Evolutionary conservation across 768 basidiomycete genomes (phyloP).

Genomic region (Thelephora ganbajun): DNA sequence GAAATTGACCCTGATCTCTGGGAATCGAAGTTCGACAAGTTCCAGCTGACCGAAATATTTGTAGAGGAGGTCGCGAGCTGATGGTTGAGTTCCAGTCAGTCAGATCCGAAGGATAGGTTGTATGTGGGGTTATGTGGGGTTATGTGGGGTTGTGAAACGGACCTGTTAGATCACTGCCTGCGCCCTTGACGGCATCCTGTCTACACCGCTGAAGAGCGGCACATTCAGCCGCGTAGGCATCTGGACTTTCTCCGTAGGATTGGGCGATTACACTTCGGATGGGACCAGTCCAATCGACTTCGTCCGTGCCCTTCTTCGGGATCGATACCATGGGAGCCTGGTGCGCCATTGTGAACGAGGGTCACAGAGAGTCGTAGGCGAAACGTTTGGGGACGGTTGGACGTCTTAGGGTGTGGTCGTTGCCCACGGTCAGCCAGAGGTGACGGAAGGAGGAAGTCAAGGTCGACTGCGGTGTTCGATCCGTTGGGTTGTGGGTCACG

Average conservation of each 20-base stretch:
- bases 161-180: slow-evolving; percentile 95
- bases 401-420: too few relatives aligned
- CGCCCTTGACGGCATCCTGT: slow-evolving; percentile 92
- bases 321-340: slow-evolving; percentile 86
- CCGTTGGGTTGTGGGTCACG: too few relatives aligned
- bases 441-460: too few relatives aligned
- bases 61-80: slow-evolving; percentile 88
- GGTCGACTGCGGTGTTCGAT: too few relatives aligned
- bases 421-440: too few relatives aligned
- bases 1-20: slow-evolving; percentile 92
- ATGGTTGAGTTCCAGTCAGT: background rate
- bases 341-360: slow-evolving; percentile 36
- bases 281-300: slow-evolving; percentile 91
- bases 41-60: slow-evolving; percentile 99
- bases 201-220: slow-evolving; percentile 77
- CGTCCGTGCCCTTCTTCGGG: slow-evolving; percentile 88
- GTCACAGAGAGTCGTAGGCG: too few relatives aligned
- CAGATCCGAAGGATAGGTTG: background rate
- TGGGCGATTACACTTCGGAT: slow-evolving; percentile 78
- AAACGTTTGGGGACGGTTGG: too few relatives aligned
- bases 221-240: slow-evolving; percentile 76
- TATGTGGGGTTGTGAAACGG: slow-evolving; percentile 10
- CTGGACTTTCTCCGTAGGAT: slow-evolving; percentile 88
- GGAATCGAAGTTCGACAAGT: slow-evolving; percentile 89
- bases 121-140: background rate